phyloP scores from a whole-genome alignment of 2,329 filamentous ascomycete genomes.

The Cladobotryum mycophilum region DNA sequence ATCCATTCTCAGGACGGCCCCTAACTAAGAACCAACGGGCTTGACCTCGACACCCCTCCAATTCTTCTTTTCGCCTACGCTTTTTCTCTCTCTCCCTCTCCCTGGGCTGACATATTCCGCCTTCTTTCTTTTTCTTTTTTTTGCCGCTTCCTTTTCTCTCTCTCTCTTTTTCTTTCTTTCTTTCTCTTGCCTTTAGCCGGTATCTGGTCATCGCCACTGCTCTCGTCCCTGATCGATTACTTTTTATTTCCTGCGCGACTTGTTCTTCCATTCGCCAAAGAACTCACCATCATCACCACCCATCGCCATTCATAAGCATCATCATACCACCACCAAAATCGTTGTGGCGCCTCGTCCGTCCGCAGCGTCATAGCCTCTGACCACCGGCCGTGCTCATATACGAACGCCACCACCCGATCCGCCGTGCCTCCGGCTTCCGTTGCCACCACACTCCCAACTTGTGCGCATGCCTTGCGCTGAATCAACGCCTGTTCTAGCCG shows the following conservation, averaged over 20 bases:
- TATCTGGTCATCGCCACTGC: not conserved
- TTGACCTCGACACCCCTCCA: not conserved
- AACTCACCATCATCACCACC: not conserved
- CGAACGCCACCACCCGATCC: conserved; percentile 6
- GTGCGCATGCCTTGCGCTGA: not conserved
- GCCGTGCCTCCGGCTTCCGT: conserved; percentile 7
- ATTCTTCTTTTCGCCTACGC: not conserved
- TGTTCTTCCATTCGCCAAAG: not conserved
- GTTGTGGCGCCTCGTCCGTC: not conserved
- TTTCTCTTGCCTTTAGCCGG: not conserved
- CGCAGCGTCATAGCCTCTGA: not conserved
- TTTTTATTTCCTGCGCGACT: not conserved
- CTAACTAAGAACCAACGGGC: not conserved
- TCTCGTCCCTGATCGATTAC: not conserved
- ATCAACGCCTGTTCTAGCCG: not conserved
- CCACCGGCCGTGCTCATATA: conserved; percentile 1
- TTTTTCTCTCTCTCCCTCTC: not conserved
- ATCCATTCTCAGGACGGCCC: too few species aligned
- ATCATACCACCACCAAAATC: not conserved
- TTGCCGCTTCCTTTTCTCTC: not conserved
- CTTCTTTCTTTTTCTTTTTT: not conserved
- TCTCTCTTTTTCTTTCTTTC: not conserved
- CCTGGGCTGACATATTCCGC: not conserved
- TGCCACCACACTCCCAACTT: conserved; percentile 9
- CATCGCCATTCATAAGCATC: too few species aligned